phyloP scores from a whole-genome alignment of 108 stramenopile genomes.

The Parietichytrium sp. region DNA sequence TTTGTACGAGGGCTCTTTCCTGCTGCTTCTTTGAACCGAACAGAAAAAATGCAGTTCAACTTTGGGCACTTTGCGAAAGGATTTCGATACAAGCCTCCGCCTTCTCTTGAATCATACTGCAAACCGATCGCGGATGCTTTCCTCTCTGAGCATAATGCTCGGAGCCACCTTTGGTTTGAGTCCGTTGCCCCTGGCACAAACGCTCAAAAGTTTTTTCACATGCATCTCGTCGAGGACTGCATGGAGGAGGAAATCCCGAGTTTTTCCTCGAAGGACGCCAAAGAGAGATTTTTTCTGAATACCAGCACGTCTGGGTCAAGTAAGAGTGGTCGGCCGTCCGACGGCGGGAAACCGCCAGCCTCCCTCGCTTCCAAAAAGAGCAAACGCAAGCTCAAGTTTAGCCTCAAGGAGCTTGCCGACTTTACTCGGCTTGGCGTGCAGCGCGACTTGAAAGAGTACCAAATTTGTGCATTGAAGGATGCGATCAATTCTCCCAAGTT shows the following conservation, averaged over 20 bases:
- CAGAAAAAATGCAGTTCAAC: conserved; percentile 48
- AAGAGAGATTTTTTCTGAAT: not conserved
- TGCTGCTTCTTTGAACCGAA: conserved; percentile 45
- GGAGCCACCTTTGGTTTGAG: not conserved
- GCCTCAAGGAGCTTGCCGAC: too few species aligned
- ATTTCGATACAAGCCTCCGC: conserved; percentile 41
- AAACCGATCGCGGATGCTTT: not conserved
- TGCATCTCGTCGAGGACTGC: conserved; percentile 19
- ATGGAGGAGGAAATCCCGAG: conserved; percentile 17
- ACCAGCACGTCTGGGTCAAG: too few species aligned
- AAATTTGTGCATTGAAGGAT: too few species aligned
- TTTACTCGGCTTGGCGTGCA: too few species aligned
- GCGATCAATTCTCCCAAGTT: too few species aligned
- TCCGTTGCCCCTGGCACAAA: not conserved
- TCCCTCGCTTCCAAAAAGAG: too few species aligned
- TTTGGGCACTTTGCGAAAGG: conserved; percentile 40
- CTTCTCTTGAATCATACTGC: not conserved
- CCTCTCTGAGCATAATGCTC: not conserved
- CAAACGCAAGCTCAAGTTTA: too few species aligned
- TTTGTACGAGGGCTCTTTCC: conserved; percentile 44
- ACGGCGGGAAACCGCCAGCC: too few species aligned
- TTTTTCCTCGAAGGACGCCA: not conserved
- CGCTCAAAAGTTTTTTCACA: not conserved
- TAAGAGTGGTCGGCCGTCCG: too few species aligned
- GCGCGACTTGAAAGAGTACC: too few species aligned